phyloP scores from a whole-genome alignment of 2,329 filamentous ascomycete species.

The Nigrospora sphaerica region DNA sequence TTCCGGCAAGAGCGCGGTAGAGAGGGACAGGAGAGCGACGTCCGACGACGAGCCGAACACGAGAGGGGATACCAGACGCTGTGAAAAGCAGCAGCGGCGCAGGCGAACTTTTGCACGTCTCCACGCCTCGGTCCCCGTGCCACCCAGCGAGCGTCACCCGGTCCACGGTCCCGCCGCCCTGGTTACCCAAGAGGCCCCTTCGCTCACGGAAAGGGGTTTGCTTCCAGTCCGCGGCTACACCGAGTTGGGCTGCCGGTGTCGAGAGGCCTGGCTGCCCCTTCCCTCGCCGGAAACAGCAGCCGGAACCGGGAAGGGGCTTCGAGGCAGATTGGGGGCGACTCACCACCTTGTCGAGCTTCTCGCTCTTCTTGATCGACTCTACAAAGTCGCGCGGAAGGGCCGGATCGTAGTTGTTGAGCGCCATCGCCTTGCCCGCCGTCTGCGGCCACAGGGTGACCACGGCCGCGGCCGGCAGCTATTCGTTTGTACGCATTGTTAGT shows the following conservation, averaged over 20 bases:
- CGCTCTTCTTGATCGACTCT: neutral
- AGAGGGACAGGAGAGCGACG: neutral
- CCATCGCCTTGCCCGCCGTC: neutral
- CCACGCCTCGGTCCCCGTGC: neutral
- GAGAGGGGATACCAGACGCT: too few relatives aligned
- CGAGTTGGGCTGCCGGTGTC: too few relatives aligned
- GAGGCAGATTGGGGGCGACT: neutral
- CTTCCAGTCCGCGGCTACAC: too few relatives aligned
- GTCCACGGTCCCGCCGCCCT: neutral
- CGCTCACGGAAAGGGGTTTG: too few relatives aligned
- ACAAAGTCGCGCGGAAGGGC: conserved; percentile 1
- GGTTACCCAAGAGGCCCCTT: neutral
- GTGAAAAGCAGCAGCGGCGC: neutral
- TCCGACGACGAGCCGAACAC: too few relatives aligned
- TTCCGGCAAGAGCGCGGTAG: neutral
- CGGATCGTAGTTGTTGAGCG: neutral
- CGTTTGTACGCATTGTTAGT: neutral
- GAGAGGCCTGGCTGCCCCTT: neutral
- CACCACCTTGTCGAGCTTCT: neutral
- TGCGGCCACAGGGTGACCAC: neutral
- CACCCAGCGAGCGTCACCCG: neutral
- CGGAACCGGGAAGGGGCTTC: neutral
- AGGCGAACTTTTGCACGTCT: neutral
- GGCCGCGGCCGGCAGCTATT: neutral
- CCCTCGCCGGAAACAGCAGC: neutral